Evolutionary conservation across 352 stramenopile species (phyloP), one percentile per base, ranked within the genome.

Genomic region (Globisporangium apiculatum): DNA sequence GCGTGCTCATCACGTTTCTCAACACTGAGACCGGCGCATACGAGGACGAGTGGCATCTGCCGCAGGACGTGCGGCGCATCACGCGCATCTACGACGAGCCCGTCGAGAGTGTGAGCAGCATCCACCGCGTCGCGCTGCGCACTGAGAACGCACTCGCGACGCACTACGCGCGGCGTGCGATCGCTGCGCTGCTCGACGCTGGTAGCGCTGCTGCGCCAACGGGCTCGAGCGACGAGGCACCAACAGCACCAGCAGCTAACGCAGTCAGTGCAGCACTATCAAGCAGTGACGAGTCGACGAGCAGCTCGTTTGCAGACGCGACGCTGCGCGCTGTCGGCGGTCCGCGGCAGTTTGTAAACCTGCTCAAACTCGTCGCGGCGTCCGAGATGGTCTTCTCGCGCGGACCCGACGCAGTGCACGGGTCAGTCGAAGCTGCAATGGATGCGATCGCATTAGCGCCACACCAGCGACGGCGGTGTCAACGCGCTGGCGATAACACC

Each of bases 11-110:
- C 36, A 90, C 76, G 0, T 94, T 95, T 46, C 66, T 94, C 15
- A 95, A 93, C 60, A 91, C 80, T 0, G 86, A 95, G 51, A 92
- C 83, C 11, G 86, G 86, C 4, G 83, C 84, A 11, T 92, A 88
- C 54, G 86, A 95, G 65, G 83, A 94, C 42, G 79, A 94, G 61
- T 94, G 77, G 79, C 76, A 90, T 55, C 63, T 68, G 35, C 76
- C 86, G 15, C 83, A 74, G 48, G 73, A 93, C 60, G 77, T 94
- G 47, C 74, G 79, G n/a, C 77, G 86, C 4, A 80, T 92, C 55
- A 86, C 77, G 5, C 76, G 71, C 45, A 86, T 95, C 45, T 95
- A 91, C 47, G 82, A 95, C 47, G 83, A 95, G 60, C 65, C 71
- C 5, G 58, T 94, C 5, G 64, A 82, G 7, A 73, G 70, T 7